Base-by-base conservation (phyloP, 495 filamentous ascomycete species). In the Lophium mytilinum region DNA sequence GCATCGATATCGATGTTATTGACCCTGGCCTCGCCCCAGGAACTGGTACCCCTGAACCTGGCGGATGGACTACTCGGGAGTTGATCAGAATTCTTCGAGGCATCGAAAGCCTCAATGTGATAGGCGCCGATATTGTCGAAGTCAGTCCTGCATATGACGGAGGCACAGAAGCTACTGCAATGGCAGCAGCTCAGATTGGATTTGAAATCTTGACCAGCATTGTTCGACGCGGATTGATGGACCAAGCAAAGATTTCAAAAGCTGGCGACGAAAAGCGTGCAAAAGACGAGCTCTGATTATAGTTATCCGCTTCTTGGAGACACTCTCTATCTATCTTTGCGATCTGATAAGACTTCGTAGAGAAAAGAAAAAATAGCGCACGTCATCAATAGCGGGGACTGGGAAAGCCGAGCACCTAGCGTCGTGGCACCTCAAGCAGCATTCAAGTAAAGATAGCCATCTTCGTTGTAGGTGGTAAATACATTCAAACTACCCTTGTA, bases 121-220 rank as follows among this genome's bases (percentile, higher is more conserved):
- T 81, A 15, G 77, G 76, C 4, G 78, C 74, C 1, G 78, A 81
- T 67, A 71, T 79, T 19, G 78, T 81, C 3, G 77, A 81, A 56
- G 77, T 81, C 4, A 68, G 72, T 18, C 78, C 77, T 3, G 71
- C 72, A n/a, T 81, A 79, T 58, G 78, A 80, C 65, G 69, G 69
- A n/a, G 54, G 41, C 0, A 73, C 65, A 0, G 78, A 79, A 62
- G 68, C 66, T 30, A 80, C 77, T 0, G 73, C 73, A 9, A 40
- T 78, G 45, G 76, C 76, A 3, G 78, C 72, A 8, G 77, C 76
- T n/a, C 74, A 78, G 60, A 64, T 80, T 21, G 74, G 66, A 3
- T 73, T 73, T 55, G 66, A 74, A 62, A 54, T 74, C 8, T 58
- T 75, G 53, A 75, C 66, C 9, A 73, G 66, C 56, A 73, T 75